Evolutionary conservation across 441 rosid genomes (phyloP), one percentile per base, ranked within the genome.

Genomic region (Flueggea neowawraea): DNA sequence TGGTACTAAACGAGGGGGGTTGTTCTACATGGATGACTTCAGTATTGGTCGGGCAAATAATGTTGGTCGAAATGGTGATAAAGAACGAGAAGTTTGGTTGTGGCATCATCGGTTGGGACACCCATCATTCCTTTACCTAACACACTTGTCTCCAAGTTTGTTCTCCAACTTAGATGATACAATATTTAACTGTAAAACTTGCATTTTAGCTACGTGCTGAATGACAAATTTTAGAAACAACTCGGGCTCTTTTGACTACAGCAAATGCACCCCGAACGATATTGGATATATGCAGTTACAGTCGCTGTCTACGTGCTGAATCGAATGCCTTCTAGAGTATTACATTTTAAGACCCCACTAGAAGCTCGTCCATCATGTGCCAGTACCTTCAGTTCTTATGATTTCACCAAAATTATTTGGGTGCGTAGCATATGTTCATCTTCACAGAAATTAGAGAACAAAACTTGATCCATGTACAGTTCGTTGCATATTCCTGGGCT

Each of bases 71-170:
- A 4, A 11, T 11, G 14, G 48, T 13, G 17, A 5, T 32, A 31
- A 31, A 0, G 59, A 41, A 13, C 16, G 11, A 31, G 16, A 57
- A 16, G 33, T 36, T 9, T 31, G 9, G 60, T 57, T 57, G 31
- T 57, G 45, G 45, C 60, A 57, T 32, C 16, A 13, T 6, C 47
- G 60, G 16, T 39, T 57, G 14, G 60, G 60, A 6, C 60, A 57
- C 14, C 15, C 44, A 4, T 13, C 16, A 1, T 13, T 57, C 13
- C 3, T 6, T 32, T 57, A 57, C 14, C 43, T 55, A 13, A 12
- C 6, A 55, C 43, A 31, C 7, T 31, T 57, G 48, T 31, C 0
- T 57, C 45, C 60, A 31, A 4, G 17, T 32, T 57, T 57, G 5
- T 57, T 32, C 33, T 11, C 48, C 15, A 32, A 57, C 6, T 31